Percentiles rank a stretch among this genome's conserved stretches.
Conservation (phyloP, 495 filamentous ascomycete genomes). For the Neurospora tetrasperma region DNA sequence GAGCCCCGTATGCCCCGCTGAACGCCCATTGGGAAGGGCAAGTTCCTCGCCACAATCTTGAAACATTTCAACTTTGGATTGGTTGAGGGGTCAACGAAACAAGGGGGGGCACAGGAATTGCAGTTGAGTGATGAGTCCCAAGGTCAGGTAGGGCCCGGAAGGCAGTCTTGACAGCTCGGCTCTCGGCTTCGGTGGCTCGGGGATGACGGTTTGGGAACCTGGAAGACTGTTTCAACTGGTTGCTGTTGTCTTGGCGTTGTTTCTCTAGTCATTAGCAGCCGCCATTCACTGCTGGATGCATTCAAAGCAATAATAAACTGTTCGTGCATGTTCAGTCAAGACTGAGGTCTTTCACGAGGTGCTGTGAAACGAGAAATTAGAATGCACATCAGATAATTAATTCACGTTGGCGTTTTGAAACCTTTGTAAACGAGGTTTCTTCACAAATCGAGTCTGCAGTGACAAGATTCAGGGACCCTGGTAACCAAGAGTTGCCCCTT, state of each 20-base stretch:
- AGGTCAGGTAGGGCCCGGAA: not conserved
- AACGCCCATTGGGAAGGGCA: not conserved
- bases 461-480: not conserved
- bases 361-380: not conserved
- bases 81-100: not conserved
- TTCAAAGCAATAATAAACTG: not conserved
- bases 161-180: not conserved
- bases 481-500: not conserved
- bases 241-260: not conserved
- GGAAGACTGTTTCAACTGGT: not conserved
- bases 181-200: not conserved
- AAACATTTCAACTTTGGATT: not conserved
- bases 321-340: not conserved
- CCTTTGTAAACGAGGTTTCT: not conserved
- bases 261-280: not conserved
- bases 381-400: not conserved
- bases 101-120: not conserved
- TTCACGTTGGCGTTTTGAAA: not conserved
- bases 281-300: not conserved
- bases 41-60: not conserved
- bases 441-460: not conserved
- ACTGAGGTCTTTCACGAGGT: not conserved
- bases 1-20: not conserved
- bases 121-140: not conserved
- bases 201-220: not conserved